These are phyloP conservation scores for Arthrobotrys sphaeroides DNA, from an alignment of 2,329 filamentous ascomycete species.

Conservation along the genomic window DNA sequence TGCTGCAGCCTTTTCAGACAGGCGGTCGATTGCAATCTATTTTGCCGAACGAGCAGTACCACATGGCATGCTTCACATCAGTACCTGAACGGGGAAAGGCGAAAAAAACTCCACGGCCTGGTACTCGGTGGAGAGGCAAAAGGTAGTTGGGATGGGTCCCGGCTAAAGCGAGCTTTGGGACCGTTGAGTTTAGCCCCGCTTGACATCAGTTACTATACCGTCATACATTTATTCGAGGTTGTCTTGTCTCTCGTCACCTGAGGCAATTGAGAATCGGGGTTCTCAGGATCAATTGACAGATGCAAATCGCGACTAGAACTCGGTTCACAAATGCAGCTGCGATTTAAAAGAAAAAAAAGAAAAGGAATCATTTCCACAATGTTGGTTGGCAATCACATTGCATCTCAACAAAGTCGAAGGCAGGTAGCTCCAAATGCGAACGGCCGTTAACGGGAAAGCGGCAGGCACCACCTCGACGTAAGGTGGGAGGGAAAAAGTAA, in stretches of 20 bases:
- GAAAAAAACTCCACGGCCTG: background rate
- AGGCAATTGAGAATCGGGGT: background rate
- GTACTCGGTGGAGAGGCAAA: constrained; percentile 23
- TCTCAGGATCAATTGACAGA: constrained; percentile 1
- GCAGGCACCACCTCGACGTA: constrained; percentile 9
- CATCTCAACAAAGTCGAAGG: constrained; percentile 47
- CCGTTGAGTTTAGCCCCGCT: constrained; percentile 46
- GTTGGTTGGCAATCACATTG: constrained; percentile 39
- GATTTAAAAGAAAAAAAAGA: too few relatives aligned
- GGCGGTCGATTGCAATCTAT: constrained; percentile 31
- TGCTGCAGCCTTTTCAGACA: constrained; percentile 9
- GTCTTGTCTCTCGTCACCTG: background rate
- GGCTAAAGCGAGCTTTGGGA: constrained; percentile 26
- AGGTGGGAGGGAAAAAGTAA: constrained; percentile 26
- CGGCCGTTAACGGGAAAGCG: constrained; percentile 14
- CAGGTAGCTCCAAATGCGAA: too few relatives aligned
- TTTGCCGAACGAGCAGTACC: constrained; percentile 49
- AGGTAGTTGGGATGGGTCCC: constrained; percentile 1
- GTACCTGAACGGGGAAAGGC: constrained; percentile 46
- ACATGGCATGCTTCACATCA: constrained; percentile 46
- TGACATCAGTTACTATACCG: constrained; percentile 43
- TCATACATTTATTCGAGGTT: background rate
- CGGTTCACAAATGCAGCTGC: constrained; percentile 11
- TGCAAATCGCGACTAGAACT: background rate
- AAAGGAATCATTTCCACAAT: background rate